Base-by-base conservation (phyloP, 768 basidiomycete genomes). In the Suillus spraguei region DNA sequence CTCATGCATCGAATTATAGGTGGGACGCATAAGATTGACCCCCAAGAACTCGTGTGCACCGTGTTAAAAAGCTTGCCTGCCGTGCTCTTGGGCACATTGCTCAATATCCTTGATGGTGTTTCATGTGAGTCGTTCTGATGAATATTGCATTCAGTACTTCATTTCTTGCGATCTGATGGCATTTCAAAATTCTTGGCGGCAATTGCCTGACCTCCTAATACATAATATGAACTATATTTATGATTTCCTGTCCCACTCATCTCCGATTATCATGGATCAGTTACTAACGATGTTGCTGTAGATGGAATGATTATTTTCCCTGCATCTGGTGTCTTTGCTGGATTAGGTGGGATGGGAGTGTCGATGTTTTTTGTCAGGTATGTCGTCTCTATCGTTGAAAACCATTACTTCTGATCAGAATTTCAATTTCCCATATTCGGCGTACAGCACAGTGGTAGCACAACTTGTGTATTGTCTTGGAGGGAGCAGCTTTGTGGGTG, bases 271-370 rank as follows among this genome's bases (percentile, higher is more conserved):
- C 24, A 20, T 28, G 39, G 56, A 58, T 58, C 56, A 28, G 56
- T 6, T 41, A 17, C 56, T 58, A 42, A 58, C 20, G 4, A 63
- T 38, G 41, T 24, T 13, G 16, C 35, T 5, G 41, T 60, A 91
- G 90, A 99, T 76, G 97, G 97, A 7, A 94, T 98, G 94, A 95
- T 94, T 73, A 89, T 95, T 61, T 99, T 98, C 73, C 97, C 97
- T 3, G 87, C 90, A 0, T 83, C 87, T 10, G 86, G 91, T 2
- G 81, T 92, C 4, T 98, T 99, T 73, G 77, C 83, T 13, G 85
- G 85, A 60, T 86, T 97, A 20, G 96, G 94, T 1, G 86, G 91
- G 0, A 87, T 89, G 74, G 97, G 97, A 3, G 95, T 99, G 2
- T 96, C 95, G 39, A 93, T 98, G 90, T 97, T 97, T 76, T 97